These are phyloP conservation scores for Galerina sulciceps DNA, from an alignment of 768 basidiomycete species.

Conservation along the genomic window DNA sequence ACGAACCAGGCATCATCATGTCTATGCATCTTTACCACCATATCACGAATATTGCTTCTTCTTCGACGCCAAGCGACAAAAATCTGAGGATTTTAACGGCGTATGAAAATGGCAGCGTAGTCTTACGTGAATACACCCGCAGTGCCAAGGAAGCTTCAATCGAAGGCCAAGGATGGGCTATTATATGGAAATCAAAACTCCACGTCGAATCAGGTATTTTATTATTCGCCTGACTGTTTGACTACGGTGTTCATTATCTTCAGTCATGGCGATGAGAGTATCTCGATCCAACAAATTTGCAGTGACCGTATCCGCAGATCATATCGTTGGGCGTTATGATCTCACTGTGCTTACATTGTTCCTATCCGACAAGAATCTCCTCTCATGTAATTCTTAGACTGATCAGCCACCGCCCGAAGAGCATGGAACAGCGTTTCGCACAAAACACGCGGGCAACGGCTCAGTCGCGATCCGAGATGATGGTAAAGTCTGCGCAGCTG, in stretches of 20 bases:
- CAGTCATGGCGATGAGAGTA: conserved; percentile 86
- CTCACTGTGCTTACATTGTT: conserved; percentile 41
- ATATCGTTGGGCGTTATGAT: conserved; percentile 71
- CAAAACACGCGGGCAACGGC: conserved; percentile 81
- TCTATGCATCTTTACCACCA: conserved; percentile 68
- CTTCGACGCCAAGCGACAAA: conserved; percentile 38
- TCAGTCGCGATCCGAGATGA: conserved; percentile 76
- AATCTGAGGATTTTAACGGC: conserved; percentile 67
- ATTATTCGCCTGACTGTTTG: not conserved
- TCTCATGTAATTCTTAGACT: conserved; percentile 12
- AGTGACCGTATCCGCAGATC: conserved; percentile 85
- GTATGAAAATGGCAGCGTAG: conserved; percentile 91
- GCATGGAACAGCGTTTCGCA: conserved; percentile 48
- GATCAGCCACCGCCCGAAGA: conserved; percentile 18
- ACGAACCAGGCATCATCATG: conserved; percentile 82
- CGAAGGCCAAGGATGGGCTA: conserved; percentile 76
- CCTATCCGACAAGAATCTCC: not conserved
- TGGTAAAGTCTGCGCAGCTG: conserved; percentile 82
- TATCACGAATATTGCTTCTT: conserved; percentile 8
- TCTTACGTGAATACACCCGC: conserved; percentile 57
- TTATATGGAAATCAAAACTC: conserved; percentile 64
- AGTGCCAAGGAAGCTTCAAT: conserved; percentile 53
- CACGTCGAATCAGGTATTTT: conserved; percentile 76
- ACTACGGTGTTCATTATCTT: conserved; percentile 24
- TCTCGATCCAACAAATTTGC: conserved; percentile 62